Evolutionary conservation across 768 basidiomycete species (phyloP).

Genomic region (Lactarius sanguifluus): DNA sequence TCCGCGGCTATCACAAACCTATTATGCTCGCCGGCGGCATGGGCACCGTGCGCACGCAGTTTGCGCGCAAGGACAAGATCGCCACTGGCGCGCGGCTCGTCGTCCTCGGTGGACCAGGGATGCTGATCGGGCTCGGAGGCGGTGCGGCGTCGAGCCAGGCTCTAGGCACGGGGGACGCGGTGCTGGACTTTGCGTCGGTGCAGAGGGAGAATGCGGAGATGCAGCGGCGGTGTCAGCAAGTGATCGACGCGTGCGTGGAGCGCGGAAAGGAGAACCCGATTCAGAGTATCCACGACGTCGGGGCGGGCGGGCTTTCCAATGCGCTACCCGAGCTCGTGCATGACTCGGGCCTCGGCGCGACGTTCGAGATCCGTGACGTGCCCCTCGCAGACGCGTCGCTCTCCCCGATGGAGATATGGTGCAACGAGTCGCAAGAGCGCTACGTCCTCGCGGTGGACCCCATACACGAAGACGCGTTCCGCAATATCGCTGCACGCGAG

Average conservation of each 20-base stretch:
- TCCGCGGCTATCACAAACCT: conserved; percentile 98
- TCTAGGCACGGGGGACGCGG: conserved; percentile 85
- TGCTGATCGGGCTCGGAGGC: conserved; percentile 95
- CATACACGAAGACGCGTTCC: conserved; percentile 61
- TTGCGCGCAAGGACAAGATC: conserved; percentile 77
- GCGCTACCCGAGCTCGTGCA: conserved; percentile 97
- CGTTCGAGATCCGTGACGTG: conserved; percentile 92
- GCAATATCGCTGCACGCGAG: conserved; percentile 78
- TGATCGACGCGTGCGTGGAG: conserved; percentile 87
- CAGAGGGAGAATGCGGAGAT: conserved; percentile 99
- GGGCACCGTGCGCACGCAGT: conserved; percentile 86
- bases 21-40: conserved; percentile 99
- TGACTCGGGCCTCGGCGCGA: conserved; percentile 88
- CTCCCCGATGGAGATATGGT: conserved; percentile 99
- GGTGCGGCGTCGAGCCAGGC: conserved; percentile 95
- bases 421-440: conserved; percentile 97
- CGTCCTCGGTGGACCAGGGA: conserved; percentile 92
- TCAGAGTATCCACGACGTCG: conserved; percentile 96
- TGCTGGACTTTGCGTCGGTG: conserved; percentile 95
- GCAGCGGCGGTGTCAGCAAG: conserved; percentile 95
- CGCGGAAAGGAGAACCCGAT: conserved; percentile 69
- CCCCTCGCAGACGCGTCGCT: conserved; percentile 88
- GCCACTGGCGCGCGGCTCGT: conserved; percentile 81
- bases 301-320: conserved; percentile 95
- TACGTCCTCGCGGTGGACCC: conserved; percentile 90